Evolutionary conservation across 2,329 filamentous ascomycete genomes (phyloP).

Genomic region (Coleophoma cylindrospora): DNA sequence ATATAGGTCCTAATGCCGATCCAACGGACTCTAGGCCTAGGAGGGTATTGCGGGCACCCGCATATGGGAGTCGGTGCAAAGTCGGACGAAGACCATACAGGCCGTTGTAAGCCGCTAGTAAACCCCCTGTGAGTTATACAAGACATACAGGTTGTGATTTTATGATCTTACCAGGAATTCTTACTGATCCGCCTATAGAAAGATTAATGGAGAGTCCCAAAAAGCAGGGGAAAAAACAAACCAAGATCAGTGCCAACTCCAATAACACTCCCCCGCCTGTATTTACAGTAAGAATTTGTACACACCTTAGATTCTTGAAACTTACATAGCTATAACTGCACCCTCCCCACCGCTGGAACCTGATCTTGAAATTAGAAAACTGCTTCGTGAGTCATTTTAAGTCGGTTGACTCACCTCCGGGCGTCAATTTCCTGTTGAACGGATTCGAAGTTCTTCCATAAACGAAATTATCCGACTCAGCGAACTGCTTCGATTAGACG

Average conservation of each 20-base stretch:
- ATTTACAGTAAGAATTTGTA: neutral
- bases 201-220: too few species aligned
- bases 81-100: slow-evolving; percentile 27
- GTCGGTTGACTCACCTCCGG: too few species aligned
- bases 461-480: too few species aligned
- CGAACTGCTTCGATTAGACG: too few species aligned
- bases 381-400: neutral
- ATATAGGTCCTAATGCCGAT: slow-evolving; percentile 58
- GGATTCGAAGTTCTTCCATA: too few species aligned
- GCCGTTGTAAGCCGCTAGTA: slow-evolving; percentile 18
- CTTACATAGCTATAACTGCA: slow-evolving; percentile 20
- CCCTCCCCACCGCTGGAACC: neutral
- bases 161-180: slow-evolving; percentile 25
- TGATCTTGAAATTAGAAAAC: neutral
- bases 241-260: slow-evolving; percentile 15
- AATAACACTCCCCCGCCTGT: slow-evolving; percentile 3
- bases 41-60: slow-evolving; percentile 51
- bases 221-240: neutral
- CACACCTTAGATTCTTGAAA: neutral
- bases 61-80: slow-evolving; percentile 32
- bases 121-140: neutral
- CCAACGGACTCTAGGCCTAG: slow-evolving; percentile 51
- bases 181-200: neutral
- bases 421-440: too few species aligned
- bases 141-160: neutral